Evolutionary conservation across 139 green algal genomes (phyloP), one percentile per base, ranked within the genome.

Genomic region (Chlorella sp.): DNA sequence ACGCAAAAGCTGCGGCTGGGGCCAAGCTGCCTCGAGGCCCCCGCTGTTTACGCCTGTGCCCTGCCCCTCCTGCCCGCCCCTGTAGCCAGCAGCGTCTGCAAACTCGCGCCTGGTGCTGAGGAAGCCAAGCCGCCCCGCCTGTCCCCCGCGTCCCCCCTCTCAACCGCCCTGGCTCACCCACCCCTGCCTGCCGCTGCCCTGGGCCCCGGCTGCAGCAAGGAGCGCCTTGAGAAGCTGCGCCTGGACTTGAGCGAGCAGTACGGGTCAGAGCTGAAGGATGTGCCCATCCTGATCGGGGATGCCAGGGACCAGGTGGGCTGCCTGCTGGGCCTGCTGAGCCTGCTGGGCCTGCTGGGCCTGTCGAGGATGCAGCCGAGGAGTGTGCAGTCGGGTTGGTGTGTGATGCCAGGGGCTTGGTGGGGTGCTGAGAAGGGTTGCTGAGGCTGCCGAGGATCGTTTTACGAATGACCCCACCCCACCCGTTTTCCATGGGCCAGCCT

Each of bases 201-300:
- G 15, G 68, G n/a, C 24, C 68, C 68, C 68, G 19, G 68, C n/a
- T 86, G 53, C 9, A 95, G 94, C 83, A n/a, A 89, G 24, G 89
- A 89, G 14, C 98, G 98, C 92, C 91, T 99, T 32, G 92, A 97
- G 85, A 68, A 85, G 2, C 69, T 98, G 19, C 89, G 93, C 28
- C 68, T 89, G 34, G 71, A 86, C 75, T 75, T 95, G 34, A 88
- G 36, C 34, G 69, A 91, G 73, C 53, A 78, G 64, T 89, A 91
- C 34, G 87, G 76, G 15, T 53, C 66, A 2, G 92, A 93, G 24
- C 22, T 92, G 7, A 87, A 94, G 92, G 93, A 96, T 21, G 89
- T 97, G 24, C 94, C 95, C 28, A 92, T 97, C 42, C 84, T 98
- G 37, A 78, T 96, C 15, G 96, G 93, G 15, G 92, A 97, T 86